Evolutionary conservation across 2,329 filamentous ascomycete species (phyloP).

Genomic region (Colletotrichum lentis): DNA sequence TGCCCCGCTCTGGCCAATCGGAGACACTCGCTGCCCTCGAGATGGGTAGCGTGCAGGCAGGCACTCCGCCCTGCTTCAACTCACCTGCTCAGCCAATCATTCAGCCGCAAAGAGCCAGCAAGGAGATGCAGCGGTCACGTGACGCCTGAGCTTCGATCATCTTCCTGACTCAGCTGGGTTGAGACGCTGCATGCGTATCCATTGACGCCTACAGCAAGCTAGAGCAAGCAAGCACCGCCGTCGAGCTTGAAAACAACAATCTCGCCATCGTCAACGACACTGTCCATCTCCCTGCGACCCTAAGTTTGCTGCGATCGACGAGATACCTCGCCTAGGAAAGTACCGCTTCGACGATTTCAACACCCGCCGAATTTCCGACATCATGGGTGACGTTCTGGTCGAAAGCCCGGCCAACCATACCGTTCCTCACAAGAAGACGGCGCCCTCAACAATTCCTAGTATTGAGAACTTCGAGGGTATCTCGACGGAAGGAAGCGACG

Average conservation of each 20-base stretch:
- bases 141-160: background rate
- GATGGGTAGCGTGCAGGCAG: conserved; percentile 25
- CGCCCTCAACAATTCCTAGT: conserved; percentile 82
- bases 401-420: conserved; percentile 80
- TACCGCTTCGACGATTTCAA: background rate
- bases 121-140: background rate
- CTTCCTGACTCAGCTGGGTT: conserved; percentile 36
- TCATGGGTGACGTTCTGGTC: conserved; percentile 87
- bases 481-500: conserved; percentile 81
- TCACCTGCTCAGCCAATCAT: conserved; percentile 27
- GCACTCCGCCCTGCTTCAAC: conserved; percentile 30
- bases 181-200: conserved; percentile 39
- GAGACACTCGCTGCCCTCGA: conserved; percentile 22
- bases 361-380: conserved; percentile 41
- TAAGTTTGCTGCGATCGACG: background rate
- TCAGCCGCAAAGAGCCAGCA: background rate
- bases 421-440: conserved; percentile 81
- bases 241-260: conserved; percentile 21
- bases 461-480: conserved; percentile 90
- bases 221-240: conserved; percentile 12
- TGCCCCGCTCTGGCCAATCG: conserved; percentile 14
- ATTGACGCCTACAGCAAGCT: conserved; percentile 39
- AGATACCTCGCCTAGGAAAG: background rate
- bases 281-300: conserved; percentile 2
- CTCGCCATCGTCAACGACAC: conserved; percentile 24